phyloP scores from a whole-genome alignment of 805 yeast species.

The Candida oleophila region DNA sequence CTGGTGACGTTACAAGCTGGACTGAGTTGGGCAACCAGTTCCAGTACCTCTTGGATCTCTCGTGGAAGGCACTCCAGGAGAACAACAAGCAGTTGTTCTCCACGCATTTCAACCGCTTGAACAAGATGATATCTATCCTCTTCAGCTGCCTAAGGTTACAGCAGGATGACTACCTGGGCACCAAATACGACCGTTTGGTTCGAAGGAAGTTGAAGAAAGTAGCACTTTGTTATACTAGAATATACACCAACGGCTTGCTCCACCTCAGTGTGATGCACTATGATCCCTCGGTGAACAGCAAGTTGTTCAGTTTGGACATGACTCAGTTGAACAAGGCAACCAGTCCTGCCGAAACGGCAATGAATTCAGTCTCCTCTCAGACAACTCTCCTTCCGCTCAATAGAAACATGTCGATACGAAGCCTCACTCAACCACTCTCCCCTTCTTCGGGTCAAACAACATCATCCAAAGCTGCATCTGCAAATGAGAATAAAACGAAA shows the following conservation, averaged over 20 bases:
- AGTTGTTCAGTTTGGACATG: constrained; percentile 31
- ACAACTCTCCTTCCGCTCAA: neutral
- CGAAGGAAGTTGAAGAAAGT: constrained; percentile 51
- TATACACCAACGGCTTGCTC: constrained; percentile 64
- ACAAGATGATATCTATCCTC: constrained; percentile 52
- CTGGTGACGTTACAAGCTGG: constrained; percentile 63
- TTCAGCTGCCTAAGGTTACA: constrained; percentile 56
- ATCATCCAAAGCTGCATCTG: too few species aligned
- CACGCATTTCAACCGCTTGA: constrained; percentile 51
- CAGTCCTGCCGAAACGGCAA: constrained; percentile 8
- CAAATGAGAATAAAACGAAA: too few species aligned
- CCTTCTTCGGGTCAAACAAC: too few species aligned
- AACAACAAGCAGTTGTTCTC: constrained; percentile 52
- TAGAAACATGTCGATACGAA: neutral
- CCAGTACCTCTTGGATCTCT: constrained; percentile 45
- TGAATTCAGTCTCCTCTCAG: constrained; percentile 8
- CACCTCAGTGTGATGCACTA: constrained; percentile 48
- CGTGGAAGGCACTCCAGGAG: constrained; percentile 51
- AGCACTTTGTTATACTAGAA: constrained; percentile 55
- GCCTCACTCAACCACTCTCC: neutral
- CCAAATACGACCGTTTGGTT: constrained; percentile 47
- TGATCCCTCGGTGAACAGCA: constrained; percentile 20
- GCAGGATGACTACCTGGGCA: constrained; percentile 47
- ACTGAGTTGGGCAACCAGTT: constrained; percentile 50
- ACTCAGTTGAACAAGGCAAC: constrained; percentile 21